phyloP scores from a whole-genome alignment of 2,329 filamentous ascomycete genomes.

The Fusarium nelsonii region DNA sequence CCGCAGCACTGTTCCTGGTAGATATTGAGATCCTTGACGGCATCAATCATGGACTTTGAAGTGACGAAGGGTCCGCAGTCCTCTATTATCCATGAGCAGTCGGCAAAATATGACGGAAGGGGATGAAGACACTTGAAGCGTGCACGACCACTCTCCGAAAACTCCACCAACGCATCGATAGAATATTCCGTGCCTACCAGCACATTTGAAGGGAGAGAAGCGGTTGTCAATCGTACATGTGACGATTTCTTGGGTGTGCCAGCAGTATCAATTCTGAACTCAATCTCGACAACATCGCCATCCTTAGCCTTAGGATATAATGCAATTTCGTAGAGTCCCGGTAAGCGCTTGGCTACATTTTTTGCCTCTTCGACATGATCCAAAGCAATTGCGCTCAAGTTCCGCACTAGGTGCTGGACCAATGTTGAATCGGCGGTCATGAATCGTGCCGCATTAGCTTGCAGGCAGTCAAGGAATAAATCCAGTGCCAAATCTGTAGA shows the following conservation, averaged over 20 bases:
- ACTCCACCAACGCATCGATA: conserved; percentile 55
- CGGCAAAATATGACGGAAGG: conserved; percentile 52
- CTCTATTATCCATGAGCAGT: conserved; percentile 54
- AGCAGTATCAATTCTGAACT: conserved; percentile 23
- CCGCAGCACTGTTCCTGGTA: conserved; percentile 50
- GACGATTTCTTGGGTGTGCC: conserved; percentile 3
- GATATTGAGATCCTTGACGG: conserved; percentile 50
- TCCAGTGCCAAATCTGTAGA: conserved; percentile 29
- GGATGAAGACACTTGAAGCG: conserved; percentile 56
- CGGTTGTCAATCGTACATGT: conserved; percentile 23
- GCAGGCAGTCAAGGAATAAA: conserved; percentile 44
- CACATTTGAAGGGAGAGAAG: conserved; percentile 5
- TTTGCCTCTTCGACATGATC: conserved; percentile 56
- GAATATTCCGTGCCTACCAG: conserved; percentile 46
- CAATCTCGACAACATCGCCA: background rate
- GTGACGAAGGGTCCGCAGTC: conserved; percentile 59
- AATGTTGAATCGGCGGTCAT: conserved; percentile 38
- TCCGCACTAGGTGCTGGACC: conserved; percentile 50
- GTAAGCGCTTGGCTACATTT: background rate
- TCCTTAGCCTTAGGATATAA: background rate
- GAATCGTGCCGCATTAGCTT: conserved; percentile 50
- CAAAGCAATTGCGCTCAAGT: conserved; percentile 53
- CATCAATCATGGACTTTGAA: conserved; percentile 55
- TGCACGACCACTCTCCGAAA: conserved; percentile 45
- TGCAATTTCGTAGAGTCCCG: background rate